Base-by-base conservation (phyloP, 306 rosid species). In the Malus fusca region DNA sequence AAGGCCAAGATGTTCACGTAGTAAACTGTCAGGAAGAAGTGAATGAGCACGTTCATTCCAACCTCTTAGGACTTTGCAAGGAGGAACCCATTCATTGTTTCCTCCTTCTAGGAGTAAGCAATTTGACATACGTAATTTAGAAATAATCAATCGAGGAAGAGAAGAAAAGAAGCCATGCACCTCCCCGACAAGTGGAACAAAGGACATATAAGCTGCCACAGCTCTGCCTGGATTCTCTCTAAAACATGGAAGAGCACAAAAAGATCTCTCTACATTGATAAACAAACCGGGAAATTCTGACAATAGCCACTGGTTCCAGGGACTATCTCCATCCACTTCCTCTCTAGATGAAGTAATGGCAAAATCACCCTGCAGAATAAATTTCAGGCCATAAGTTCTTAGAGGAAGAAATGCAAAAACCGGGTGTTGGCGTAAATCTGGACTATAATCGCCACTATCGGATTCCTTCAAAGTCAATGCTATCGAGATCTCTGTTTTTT, bases 341-440 rank as follows among this genome's bases (percentile, higher is more conserved):
- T 94, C 98, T 83, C 98, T 87, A 63, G 98, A 94, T 48, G 98
- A 94, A n/a, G 98, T 96, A 81, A 94, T 91, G 81, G 88, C 93
- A 86, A 94, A 94, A 88, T 94, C 94, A 30, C 98, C 98, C 87
- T 94, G 98, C 82, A 94, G 84, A 77, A 94, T 94, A 80, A 94
- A 90, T 75, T 89, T 94, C 77, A 94, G 85, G 77, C 98, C 98
- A 78, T 92, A 94, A 51, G 88, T 86, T 82, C 98, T 88, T 25
- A 94, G 81, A 77, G 98, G 98, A 84, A 92, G 98, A 84, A 88
- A 94, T 46, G 98, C 94, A 87, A 94, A 94, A 75, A 89, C 98
- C 21, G 97, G 98, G 79, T 90, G 96, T 72, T 84, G 96, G 68
- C 84, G 83, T 68, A 89, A 77, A 86, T 81, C 82, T 68, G 97